Evolutionary conservation across 2,329 filamentous ascomycete genomes (phyloP), one percentile per base, ranked within the genome.

Genomic region (Aureobasidium sp.): DNA sequence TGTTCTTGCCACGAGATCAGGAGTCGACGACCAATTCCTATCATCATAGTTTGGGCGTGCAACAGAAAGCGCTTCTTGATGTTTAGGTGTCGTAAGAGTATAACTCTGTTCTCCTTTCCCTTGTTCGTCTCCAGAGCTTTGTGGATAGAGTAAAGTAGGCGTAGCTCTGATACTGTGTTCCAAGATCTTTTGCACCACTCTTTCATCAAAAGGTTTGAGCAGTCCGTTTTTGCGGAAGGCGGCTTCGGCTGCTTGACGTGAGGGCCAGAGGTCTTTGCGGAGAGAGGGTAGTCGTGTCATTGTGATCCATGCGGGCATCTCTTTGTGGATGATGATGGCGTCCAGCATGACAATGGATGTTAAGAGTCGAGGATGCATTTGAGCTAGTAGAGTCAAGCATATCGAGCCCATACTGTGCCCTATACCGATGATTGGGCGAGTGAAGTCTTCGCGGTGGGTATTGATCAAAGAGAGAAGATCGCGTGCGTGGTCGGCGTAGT

Each of bases 401-500:
- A 83, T 84, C 65, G 83, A 91, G 67, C 93, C 93, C 79, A 96
- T 92, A 67, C 90, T 95, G 76, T 97, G 93, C 16, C 91, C 93
- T 32, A 97, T 75, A 62, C 90, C 92, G 65, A 97, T 76, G 25
- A 97, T 79, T 1, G 93, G 93, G 0, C 88, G 87, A 13, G 89
- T 87, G 82, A 94, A 91, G 64, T 89, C 79, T n/a, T 81, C 77
- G 48, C 90, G 88, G 75, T 96, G 93, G 59, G 84, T 80, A 74
- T 96, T 97, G 76, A 94, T 82, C 75, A 97, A 83, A 70, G 92
- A 85, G 21, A 94, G 81, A 3, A 96, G 83, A 73, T 97, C 93
- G 52, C 92, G 85, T 44, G 89, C 78, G 72, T 94, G 86, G 75
- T 97, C 93, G 65, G 86, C 81, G 91, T 92, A 97, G 68, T 84